phyloP scores from a whole-genome alignment of 495 filamentous ascomycete species.

The Penicillium steckii region DNA sequence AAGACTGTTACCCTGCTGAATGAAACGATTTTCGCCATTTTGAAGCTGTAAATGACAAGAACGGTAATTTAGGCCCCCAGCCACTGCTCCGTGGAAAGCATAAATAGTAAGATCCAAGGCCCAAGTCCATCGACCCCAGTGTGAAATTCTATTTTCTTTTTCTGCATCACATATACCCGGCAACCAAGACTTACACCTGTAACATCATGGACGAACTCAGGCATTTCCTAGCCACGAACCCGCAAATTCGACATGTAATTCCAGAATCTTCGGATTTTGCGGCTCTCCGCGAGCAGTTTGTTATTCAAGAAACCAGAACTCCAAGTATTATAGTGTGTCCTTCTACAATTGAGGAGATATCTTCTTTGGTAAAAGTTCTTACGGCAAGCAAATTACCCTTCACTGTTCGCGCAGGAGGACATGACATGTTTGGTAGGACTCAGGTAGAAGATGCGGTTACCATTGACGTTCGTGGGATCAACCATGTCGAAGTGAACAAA shows the following conservation, averaged over 20 bases:
- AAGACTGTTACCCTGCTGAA: too few relatives aligned
- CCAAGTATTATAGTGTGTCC: constrained; percentile 28
- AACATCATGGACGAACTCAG: constrained; percentile 11
- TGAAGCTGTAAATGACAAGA: neutral
- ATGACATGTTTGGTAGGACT: constrained; percentile 32
- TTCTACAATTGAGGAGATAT: constrained; percentile 31
- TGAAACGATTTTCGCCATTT: too few relatives aligned
- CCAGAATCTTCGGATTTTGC: constrained; percentile 10
- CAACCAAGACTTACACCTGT: too few relatives aligned
- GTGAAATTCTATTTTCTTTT: neutral
- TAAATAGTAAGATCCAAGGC: too few relatives aligned
- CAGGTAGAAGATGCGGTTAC: constrained; percentile 22
- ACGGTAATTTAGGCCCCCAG: neutral
- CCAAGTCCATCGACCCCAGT: neutral
- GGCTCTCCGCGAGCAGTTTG: constrained; percentile 2
- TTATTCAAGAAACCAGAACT: constrained; percentile 6
- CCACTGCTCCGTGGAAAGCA: neutral
- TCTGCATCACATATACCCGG: too few relatives aligned
- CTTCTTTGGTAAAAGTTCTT: constrained; percentile 23
- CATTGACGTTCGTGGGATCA: constrained; percentile 41
- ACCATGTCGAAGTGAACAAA: constrained; percentile 24
- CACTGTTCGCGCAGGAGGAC: constrained; percentile 35
- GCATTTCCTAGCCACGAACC: constrained; percentile 8
- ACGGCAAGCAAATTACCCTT: constrained; percentile 23
- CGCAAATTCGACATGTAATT: constrained; percentile 9